Evolutionary conservation across 2,329 filamentous ascomycete genomes (phyloP).

Genomic region (Penicillium capsulatum): DNA sequence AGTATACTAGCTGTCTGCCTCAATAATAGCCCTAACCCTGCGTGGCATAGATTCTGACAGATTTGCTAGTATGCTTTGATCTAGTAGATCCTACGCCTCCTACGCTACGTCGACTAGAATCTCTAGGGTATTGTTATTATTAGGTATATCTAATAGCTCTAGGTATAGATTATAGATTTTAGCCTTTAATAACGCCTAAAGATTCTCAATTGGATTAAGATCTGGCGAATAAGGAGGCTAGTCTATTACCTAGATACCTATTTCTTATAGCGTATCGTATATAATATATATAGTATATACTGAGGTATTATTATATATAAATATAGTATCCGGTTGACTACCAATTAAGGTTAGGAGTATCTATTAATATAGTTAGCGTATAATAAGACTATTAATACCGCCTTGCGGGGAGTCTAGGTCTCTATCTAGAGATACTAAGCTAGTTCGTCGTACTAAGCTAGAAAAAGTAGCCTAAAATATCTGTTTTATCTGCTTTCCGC

Average conservation of each 20-base stretch:
- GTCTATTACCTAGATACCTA: constrained; percentile 12
- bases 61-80: not conserved
- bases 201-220: constrained; percentile 19
- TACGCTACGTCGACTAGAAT: constrained; percentile 1
- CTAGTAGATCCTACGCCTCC: not conserved
- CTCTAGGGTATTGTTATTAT: constrained; percentile 2
- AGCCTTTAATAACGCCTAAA: constrained; percentile 9
- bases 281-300: constrained; percentile 9
- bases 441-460: constrained; percentile 2
- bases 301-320: constrained; percentile 13
- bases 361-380: constrained; percentile 10
- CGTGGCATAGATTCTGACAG: constrained; percentile 3
- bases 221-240: constrained; percentile 15
- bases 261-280: constrained; percentile 1
- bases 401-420: constrained; percentile 4
- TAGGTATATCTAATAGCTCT: constrained; percentile 2
- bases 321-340: constrained; percentile 7
- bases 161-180: constrained; percentile 13
- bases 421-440: constrained; percentile 7
- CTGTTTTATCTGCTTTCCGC: constrained; percentile 10
- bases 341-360: constrained; percentile 12
- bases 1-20: constrained; percentile 1
- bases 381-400: constrained; percentile 9
- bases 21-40: constrained; percentile 1
- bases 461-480: constrained; percentile 17